These are phyloP conservation scores for Melampsora larici-populina DNA, from an alignment of 1,284 basidiomycete genomes.

Conservation along the genomic window DNA sequence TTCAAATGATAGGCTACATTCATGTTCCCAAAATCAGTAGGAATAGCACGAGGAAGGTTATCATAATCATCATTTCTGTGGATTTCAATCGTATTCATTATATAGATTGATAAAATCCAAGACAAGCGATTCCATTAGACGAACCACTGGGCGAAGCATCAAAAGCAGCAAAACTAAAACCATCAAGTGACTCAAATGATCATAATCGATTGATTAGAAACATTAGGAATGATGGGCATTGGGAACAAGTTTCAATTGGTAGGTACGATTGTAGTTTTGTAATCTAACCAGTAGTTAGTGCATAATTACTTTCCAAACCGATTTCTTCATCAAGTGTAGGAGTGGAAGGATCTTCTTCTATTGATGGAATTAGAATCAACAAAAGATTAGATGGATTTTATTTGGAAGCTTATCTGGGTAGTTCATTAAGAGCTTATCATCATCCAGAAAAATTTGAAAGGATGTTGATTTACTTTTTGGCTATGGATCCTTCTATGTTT, in stretches of 20 bases:
- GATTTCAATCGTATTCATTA: too few species aligned
- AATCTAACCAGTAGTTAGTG: constrained; percentile 1
- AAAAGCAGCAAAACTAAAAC: not conserved
- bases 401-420: constrained; percentile 62
- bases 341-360: constrained; percentile 31
- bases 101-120: constrained; percentile 84
- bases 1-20: constrained; percentile 66
- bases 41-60: too few species aligned
- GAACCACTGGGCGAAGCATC: constrained; percentile 5
- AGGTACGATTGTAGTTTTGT: constrained; percentile 22
- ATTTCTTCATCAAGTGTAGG: too few species aligned
- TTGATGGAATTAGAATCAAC: constrained; percentile 48
- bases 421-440: constrained; percentile 78
- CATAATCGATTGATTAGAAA: too few species aligned
- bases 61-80: too few species aligned
- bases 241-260: constrained; percentile 29
- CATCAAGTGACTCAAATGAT: not conserved
- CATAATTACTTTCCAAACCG: not conserved
- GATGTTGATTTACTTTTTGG: constrained; percentile 82
- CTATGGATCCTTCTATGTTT: constrained; percentile 95
- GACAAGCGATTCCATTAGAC: constrained; percentile 69
- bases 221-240: not conserved
- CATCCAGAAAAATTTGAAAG: constrained; percentile 90
- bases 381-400: constrained; percentile 63
- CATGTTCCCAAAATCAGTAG: constrained; percentile 93